Percentiles rank a stretch among this genome's conserved stretches.
These are phyloP conservation scores for Cystobasidium sp. DNA, from an alignment of 1,284 basidiomycete genomes.

Conservation along the genomic window DNA sequence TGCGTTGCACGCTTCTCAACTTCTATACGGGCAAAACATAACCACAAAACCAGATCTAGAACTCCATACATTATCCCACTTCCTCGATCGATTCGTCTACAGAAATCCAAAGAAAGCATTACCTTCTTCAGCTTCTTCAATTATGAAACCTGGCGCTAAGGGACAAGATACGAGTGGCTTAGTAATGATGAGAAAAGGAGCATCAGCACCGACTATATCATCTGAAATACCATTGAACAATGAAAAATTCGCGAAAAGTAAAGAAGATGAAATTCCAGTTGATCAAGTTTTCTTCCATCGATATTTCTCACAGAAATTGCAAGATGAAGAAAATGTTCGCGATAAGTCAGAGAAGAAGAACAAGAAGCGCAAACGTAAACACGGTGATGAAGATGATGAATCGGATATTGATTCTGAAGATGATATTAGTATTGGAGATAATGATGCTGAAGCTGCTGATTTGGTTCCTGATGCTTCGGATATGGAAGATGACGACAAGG, in stretches of 20 bases:
- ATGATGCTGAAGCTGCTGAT: conserved; percentile 42
- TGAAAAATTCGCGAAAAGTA: conserved; percentile 74
- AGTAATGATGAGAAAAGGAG: conserved; percentile 73
- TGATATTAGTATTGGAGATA: conserved; percentile 58
- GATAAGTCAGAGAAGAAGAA: conserved; percentile 53
- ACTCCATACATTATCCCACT: conserved; percentile 88
- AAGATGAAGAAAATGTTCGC: conserved; percentile 56
- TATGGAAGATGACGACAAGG: conserved; percentile 42
- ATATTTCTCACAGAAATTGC: conserved; percentile 62
- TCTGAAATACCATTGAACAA: conserved; percentile 70
- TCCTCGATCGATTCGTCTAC: conserved; percentile 88
- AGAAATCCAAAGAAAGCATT: conserved; percentile 84
- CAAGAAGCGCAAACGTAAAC: conserved; percentile 48
- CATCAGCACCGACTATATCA: conserved; percentile 55
- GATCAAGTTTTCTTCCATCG: conserved; percentile 71
- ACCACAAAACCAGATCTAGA: conserved; percentile 86
- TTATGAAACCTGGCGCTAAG: conserved; percentile 91
- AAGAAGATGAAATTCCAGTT: conserved; percentile 75
- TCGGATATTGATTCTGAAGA: conserved; percentile 54
- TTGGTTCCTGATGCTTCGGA: conserved; percentile 16
- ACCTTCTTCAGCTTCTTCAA: conserved; percentile 71
- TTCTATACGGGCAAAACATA: conserved; percentile 69
- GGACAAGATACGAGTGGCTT: conserved; percentile 64
- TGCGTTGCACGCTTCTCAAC: conserved; percentile 80
- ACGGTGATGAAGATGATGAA: conserved; percentile 58